phyloP scores from a whole-genome alignment of 228 moss, liverwort and hornwort genomes.

The Sphagnum fallax region DNA sequence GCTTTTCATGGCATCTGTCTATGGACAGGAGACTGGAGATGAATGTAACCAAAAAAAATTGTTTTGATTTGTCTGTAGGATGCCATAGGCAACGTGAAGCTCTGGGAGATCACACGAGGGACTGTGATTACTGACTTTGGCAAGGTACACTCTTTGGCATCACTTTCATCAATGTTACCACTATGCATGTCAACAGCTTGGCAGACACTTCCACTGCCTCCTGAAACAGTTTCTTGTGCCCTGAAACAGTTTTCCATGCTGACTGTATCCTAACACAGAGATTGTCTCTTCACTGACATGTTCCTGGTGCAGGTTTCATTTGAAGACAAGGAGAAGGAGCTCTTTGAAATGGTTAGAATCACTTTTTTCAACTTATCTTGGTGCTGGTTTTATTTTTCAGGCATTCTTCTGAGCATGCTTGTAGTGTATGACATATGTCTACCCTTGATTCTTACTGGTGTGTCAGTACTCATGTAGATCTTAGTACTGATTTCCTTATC shows the following conservation, averaged over 20 bases:
- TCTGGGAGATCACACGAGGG: conserved; percentile 80
- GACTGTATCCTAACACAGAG: no score
- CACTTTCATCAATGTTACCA: neutral
- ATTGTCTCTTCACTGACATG: neutral
- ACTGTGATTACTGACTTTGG: conserved; percentile 68
- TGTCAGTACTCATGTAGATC: no score
- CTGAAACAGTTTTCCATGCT: no score
- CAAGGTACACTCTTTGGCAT: conserved; percentile 29
- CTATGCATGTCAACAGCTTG: neutral
- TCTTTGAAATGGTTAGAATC: conserved; percentile 60
- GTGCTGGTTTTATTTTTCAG: no score
- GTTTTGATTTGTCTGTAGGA: conserved; percentile 33
- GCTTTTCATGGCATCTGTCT: neutral
- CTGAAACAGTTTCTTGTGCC: no score
- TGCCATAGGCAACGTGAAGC: conserved; percentile 65
- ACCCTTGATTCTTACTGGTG: no score
- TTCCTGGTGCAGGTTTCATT: conserved; percentile 55
- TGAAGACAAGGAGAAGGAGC: conserved; percentile 74
- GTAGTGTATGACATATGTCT: no score
- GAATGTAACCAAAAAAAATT: no score
- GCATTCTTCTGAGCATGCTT: no score
- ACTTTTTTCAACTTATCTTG: neutral
- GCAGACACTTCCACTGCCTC: neutral
- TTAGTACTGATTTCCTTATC: no score
- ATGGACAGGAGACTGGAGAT: no score